Conservation (phyloP, 257 asterid species). For the Solanum arcanum region DNA sequence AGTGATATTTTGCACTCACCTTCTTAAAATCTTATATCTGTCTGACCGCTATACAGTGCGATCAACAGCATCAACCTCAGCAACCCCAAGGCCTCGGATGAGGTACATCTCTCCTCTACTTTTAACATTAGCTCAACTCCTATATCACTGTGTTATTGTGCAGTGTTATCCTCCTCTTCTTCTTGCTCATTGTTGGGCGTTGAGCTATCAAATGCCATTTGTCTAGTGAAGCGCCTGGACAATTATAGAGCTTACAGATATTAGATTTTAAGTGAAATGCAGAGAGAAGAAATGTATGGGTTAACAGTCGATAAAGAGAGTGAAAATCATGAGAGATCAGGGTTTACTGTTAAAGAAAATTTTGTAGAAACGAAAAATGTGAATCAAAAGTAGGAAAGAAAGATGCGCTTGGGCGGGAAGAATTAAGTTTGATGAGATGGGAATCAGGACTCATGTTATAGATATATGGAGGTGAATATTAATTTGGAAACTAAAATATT, state of each 20-base stretch:
- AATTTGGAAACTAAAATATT: neutral
- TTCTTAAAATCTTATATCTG: neutral
- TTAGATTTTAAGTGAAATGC: neutral
- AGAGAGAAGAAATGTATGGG: neutral
- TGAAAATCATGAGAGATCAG: neutral
- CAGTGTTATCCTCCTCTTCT: neutral
- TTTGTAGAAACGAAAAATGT: neutral
- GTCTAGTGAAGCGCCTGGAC: neutral
- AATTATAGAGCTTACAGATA: neutral
- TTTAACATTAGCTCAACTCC: neutral
- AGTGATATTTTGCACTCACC: neutral
- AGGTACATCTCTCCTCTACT: neutral
- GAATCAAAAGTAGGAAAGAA: neutral
- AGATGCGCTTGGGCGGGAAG: neutral
- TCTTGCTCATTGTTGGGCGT: neutral
- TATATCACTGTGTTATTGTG: neutral
- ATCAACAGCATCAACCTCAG: neutral
- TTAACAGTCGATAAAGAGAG: neutral
- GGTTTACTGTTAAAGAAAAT: neutral
- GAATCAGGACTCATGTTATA: neutral
- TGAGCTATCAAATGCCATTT: neutral
- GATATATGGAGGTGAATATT: neutral
- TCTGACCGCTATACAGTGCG: neutral
- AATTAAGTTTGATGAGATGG: neutral
- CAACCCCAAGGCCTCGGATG: neutral